These are phyloP conservation scores for Maudiozyma barnettii DNA, from an alignment of 805 yeast genomes.

Conservation along the genomic window DNA sequence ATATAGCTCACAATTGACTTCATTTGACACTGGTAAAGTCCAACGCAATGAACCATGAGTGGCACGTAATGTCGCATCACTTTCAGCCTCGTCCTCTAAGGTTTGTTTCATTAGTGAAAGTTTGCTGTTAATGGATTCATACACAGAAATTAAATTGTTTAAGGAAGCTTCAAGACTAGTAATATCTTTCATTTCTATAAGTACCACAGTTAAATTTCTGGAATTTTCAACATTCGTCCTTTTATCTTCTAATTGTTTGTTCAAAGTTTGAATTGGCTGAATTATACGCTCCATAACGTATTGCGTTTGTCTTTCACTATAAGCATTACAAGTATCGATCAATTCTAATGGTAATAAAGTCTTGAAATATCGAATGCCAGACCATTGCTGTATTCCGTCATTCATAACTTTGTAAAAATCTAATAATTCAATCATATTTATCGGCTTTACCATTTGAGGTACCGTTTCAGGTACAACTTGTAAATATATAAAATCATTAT, in stretches of 20 bases:
- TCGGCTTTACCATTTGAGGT: constrained; percentile 36
- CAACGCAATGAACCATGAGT: constrained; percentile 45
- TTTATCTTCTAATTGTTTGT: constrained; percentile 31
- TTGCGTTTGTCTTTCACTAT: constrained; percentile 51
- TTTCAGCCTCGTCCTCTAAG: constrained; percentile 42
- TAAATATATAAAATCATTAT: constrained; percentile 71
- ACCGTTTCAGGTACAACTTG: constrained; percentile 50
- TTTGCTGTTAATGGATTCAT: not conserved
- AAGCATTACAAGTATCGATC: constrained; percentile 58
- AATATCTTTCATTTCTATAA: not conserved
- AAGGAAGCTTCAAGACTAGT: not conserved
- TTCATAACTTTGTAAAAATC: constrained; percentile 31
- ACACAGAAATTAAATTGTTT: not conserved
- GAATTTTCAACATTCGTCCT: not conserved
- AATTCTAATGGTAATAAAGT: constrained; percentile 58
- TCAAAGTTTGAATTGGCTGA: constrained; percentile 41
- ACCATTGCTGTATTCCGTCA: constrained; percentile 17
- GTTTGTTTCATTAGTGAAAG: constrained; percentile 28
- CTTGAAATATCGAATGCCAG: constrained; percentile 35
- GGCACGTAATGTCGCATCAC: constrained; percentile 44
- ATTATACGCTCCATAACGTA: constrained; percentile 39
- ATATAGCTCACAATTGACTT: constrained; percentile 33
- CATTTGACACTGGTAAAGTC: constrained; percentile 41
- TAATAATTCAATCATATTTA: constrained; percentile 46
- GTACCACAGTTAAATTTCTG: not conserved